Evolutionary conservation across 1,284 basidiomycete species (phyloP), one percentile per base, ranked within the genome.

Genomic region (Farysia itapuensis): DNA sequence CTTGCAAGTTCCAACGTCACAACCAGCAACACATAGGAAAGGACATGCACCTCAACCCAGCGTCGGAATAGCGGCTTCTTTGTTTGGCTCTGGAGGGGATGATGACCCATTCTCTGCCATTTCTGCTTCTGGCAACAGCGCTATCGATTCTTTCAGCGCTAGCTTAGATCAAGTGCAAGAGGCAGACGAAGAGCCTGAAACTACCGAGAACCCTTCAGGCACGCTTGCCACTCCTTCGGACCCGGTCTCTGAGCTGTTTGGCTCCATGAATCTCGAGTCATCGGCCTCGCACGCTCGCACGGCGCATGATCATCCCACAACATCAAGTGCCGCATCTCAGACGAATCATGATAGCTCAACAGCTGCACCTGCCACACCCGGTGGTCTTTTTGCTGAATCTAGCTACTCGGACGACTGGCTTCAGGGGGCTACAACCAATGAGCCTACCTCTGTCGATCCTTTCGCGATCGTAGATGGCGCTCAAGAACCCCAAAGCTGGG

Each of bases 21-120:
- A n/a, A n/a, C n/a, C 25, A 28, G 8, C 31, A 33, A 18, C 11
- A 33, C 31, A 45, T 32, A 60, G 46, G 19, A 39, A 32, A 22
- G 54, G 57, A 1, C 66, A 70, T 32, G 63, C 52, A 16, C 46
- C 57, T 18, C 48, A 66, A 41, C 65, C 50, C 3, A 69, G 66
- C 34, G 56, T 72, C 32, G 67, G 63, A 14, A 67, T 68, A 16
- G 69, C 69, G 29, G 67, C 69, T 12, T 58, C 50, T 16, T 58
- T 72, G 15, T 72, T 72, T 44, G 67, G 54, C 18, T 46, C 46
- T 21, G 57, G 39, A n/a, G 64, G 54, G 15, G 67, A 70, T 33
- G 57, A 60, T 30, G 66, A 70, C 29, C 67, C 60, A 0, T 71
- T 69, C 39, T 57, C 67, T 20, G 39, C 39, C 48, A 64, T 67